Conservation (phyloP, 2,329 filamentous ascomycete species). For the Rutstroemia sp. region DNA sequence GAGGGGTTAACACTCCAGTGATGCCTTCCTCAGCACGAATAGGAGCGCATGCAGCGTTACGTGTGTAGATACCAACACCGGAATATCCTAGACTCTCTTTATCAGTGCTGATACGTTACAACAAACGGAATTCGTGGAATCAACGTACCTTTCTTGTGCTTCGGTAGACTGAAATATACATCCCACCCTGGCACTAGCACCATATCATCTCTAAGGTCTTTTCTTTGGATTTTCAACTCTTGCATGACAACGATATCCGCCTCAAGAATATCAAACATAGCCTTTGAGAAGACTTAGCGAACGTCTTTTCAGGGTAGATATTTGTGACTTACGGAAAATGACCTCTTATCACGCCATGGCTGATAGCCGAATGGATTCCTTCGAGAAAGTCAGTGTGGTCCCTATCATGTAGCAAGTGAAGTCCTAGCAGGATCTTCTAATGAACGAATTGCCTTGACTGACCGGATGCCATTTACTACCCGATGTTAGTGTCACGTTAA, state of each 20-base stretch:
- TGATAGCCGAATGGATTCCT: slow-evolving; percentile 81
- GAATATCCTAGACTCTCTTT: slow-evolving; percentile 65
- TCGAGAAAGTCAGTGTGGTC: not conserved
- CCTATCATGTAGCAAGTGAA: not conserved
- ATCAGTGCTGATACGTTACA: slow-evolving; percentile 2
- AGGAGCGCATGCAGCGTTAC: slow-evolving; percentile 77
- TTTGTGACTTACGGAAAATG: slow-evolving; percentile 50
- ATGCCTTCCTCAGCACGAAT: slow-evolving; percentile 93
- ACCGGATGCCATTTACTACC: slow-evolving; percentile 75
- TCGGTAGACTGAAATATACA: slow-evolving; percentile 88
- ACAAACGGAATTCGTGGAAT: not conserved
- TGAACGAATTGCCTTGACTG: slow-evolving; percentile 3
- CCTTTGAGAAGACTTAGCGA: slow-evolving; percentile 35
- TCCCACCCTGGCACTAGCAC: slow-evolving; percentile 93
- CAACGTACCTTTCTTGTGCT: slow-evolving; percentile 74
- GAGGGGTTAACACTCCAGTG: slow-evolving; percentile 68
- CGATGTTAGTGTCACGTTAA: slow-evolving; percentile 10
- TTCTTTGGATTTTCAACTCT: slow-evolving; percentile 91
- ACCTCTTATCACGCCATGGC: slow-evolving; percentile 68
- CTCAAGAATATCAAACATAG: slow-evolving; percentile 91
- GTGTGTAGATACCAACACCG: slow-evolving; percentile 89
- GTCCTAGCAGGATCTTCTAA: not conserved
- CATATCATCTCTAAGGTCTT: slow-evolving; percentile 91
- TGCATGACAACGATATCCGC: slow-evolving; percentile 93
- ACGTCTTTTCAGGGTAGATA: not conserved